Conservation (phyloP, 352 stramenopile species). For the Phytophthora citrophthora region DNA sequence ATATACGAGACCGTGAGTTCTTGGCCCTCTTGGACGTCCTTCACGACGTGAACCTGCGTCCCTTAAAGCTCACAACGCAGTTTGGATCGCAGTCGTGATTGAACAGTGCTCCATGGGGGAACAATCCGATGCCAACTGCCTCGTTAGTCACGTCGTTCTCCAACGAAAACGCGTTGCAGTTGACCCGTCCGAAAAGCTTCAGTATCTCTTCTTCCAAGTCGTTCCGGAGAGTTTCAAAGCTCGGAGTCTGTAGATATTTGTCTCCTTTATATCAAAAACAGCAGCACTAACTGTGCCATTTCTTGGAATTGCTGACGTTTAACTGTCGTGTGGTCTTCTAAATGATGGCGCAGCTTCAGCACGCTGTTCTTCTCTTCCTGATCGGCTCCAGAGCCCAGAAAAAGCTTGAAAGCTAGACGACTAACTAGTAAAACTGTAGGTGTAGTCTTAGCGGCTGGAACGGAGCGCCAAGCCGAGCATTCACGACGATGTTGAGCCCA, state of each 20-base stretch:
- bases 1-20: conserved; percentile 81
- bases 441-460: conserved; percentile 30
- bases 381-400: conserved; percentile 18
- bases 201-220: conserved; percentile 43
- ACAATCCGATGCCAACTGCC: conserved; percentile 70
- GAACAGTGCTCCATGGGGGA: conserved; percentile 63
- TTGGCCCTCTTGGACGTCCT: conserved; percentile 44
- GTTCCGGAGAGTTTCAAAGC: conserved; percentile 38
- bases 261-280: conserved; percentile 63
- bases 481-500: conserved; percentile 61
- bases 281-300: conserved; percentile 68
- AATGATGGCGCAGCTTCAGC: conserved; percentile 52
- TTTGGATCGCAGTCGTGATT: conserved; percentile 83
- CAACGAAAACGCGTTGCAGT: conserved; percentile 86
- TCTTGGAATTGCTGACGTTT: conserved; percentile 54
- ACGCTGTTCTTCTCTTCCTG: conserved; percentile 27
- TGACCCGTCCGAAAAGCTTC: conserved; percentile 70
- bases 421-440: conserved; percentile 64
- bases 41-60: conserved; percentile 52
- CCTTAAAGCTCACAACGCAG: conserved; percentile 71
- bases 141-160: conserved; percentile 50
- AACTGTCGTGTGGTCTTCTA: conserved; percentile 42
- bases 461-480: conserved; percentile 52
- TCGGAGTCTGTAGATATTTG: background rate
- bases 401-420: conserved; percentile 48